A percentile compares a stretch with the other conserved stretches of the same genome.
phyloP scores from a whole-genome alignment of 176 grass and related monocot species.

The Echinochloa phyllopogon region DNA sequence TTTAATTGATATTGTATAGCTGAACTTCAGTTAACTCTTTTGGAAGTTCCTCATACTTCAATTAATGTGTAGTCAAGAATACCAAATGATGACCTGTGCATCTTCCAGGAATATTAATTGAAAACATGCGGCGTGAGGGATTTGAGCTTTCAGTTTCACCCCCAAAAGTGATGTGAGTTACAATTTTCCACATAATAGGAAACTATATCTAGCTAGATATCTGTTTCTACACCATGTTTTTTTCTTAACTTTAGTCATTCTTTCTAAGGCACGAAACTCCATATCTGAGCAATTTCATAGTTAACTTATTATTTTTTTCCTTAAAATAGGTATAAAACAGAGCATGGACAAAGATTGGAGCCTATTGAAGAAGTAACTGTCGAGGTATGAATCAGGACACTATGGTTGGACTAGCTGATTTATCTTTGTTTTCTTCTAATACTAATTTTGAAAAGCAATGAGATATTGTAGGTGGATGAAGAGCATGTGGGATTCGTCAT shows the following conservation, averaged over 20 bases:
- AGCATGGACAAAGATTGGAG: conserved; percentile 72
- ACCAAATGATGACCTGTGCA: conserved; percentile 27
- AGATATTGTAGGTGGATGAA: conserved; percentile 82
- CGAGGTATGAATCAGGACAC: conserved; percentile 68
- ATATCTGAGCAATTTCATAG: conserved; percentile 17
- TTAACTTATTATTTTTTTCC: conserved; percentile 33
- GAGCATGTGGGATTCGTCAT: conserved; percentile 94
- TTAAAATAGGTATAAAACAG: conserved; percentile 85
- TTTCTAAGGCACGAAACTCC: conserved; percentile 5
- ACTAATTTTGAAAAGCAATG: conserved; percentile 35
- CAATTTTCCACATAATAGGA: not conserved
- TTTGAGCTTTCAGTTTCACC: conserved; percentile 99
- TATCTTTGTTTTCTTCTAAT: conserved; percentile 43
- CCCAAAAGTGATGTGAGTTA: conserved; percentile 93
- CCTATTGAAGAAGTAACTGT: conserved; percentile 99
- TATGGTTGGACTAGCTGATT: conserved; percentile 20
- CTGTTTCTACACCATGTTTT: not conserved
- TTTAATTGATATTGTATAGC: conserved; percentile 21
- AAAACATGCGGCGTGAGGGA: conserved; percentile 99
- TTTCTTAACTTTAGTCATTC: conserved; percentile 12
- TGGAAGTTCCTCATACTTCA: not conserved
- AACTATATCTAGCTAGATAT: conserved; percentile 32
- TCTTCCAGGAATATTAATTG: conserved; percentile 93
- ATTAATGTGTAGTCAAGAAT: conserved; percentile 27
- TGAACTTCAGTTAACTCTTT: conserved; percentile 20